Evolutionary conservation across 768 basidiomycete species (phyloP).

Genomic region (Harrya chromipes): DNA sequence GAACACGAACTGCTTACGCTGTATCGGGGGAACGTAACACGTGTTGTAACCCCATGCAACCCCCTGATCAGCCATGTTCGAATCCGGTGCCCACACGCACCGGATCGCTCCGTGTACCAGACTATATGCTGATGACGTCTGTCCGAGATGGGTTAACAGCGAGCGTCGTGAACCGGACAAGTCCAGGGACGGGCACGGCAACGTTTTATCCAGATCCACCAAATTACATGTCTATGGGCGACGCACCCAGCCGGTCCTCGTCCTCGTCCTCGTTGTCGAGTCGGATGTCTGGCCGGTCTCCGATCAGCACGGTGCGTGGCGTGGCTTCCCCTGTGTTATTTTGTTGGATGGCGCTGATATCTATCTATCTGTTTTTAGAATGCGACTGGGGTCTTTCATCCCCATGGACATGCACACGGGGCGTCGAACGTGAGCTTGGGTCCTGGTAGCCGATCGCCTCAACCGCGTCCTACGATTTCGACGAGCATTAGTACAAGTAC

Average conservation of each 20-base stretch:
- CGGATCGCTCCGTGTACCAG: slow-evolving; percentile 27
- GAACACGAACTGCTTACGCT: slow-evolving; percentile 26
- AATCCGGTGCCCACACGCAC: slow-evolving; percentile 11
- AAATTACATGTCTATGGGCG: slow-evolving; percentile 20
- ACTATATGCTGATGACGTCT: slow-evolving; percentile 33
- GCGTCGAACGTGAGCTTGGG: slow-evolving; percentile 7
- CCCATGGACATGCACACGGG: slow-evolving; percentile 6
- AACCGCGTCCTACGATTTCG: slow-evolving; percentile 12
- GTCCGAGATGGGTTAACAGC: slow-evolving; percentile 29
- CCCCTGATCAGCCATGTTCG: slow-evolving; percentile 8
- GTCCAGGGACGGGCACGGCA: slow-evolving; percentile 5
- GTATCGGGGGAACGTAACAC: slow-evolving; percentile 35
- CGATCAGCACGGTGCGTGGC: slow-evolving; percentile 25
- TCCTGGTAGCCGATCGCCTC: slow-evolving; percentile 18
- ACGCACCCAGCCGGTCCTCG: slow-evolving; percentile 31
- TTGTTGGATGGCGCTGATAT: slow-evolving; percentile 7
- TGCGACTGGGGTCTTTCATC: slow-evolving; percentile 22
- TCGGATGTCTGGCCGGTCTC: slow-evolving; percentile 31
- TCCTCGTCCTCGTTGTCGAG: slow-evolving; percentile 33
- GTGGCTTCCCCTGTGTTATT: neutral
- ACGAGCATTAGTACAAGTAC: slow-evolving; percentile 3
- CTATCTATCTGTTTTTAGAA: slow-evolving; percentile 14
- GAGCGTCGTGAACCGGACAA: slow-evolving; percentile 18
- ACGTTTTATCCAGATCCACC: slow-evolving; percentile 25
- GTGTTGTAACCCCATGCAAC: slow-evolving; percentile 10